phyloP scores from a whole-genome alignment of 768 basidiomycete species.

The Rhizopogon vulgaris region DNA sequence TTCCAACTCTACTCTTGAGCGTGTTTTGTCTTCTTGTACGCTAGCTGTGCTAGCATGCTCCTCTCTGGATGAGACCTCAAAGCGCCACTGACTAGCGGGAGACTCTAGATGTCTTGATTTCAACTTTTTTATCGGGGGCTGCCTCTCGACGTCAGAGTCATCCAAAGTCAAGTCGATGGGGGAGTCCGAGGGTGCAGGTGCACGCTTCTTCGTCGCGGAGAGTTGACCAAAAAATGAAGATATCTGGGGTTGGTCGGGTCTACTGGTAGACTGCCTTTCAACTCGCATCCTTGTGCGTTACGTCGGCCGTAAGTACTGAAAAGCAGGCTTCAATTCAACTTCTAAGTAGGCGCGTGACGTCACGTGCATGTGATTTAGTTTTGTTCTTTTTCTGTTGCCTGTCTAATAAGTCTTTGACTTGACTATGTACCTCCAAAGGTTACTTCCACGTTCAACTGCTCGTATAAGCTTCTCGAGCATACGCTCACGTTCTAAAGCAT shows the following conservation, averaged over 20 bases:
- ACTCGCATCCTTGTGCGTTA: neutral
- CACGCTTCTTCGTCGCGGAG: slow-evolving; percentile 22
- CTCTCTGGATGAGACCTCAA: slow-evolving; percentile 16
- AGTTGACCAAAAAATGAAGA: neutral
- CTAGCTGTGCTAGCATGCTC: slow-evolving; percentile 12
- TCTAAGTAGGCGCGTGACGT: slow-evolving; percentile 10
- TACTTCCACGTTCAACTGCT: neutral
- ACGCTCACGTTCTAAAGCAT: neutral
- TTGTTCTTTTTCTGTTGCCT: no score
- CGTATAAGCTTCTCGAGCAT: neutral
- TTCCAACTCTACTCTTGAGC: slow-evolving; percentile 38
- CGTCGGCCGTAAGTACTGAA: no score
- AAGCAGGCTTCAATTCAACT: no score
- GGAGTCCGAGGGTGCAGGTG: slow-evolving; percentile 7
- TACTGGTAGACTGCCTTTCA: neutral
- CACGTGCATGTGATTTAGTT: slow-evolving; percentile 18
- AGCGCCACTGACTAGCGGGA: slow-evolving; percentile 39
- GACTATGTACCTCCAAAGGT: neutral
- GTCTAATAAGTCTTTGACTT: neutral
- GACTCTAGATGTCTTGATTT: slow-evolving; percentile 16
- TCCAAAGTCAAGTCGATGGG: slow-evolving; percentile 53
- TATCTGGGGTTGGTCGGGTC: slow-evolving; percentile 5
- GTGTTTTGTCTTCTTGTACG: slow-evolving; percentile 39
- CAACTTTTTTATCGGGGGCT: slow-evolving; percentile 23
- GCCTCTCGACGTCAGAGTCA: slow-evolving; percentile 23